These are phyloP conservation scores for Aspergillus brunneoviolaceus DNA, from an alignment of 2,329 filamentous ascomycete genomes.

Conservation along the genomic window DNA sequence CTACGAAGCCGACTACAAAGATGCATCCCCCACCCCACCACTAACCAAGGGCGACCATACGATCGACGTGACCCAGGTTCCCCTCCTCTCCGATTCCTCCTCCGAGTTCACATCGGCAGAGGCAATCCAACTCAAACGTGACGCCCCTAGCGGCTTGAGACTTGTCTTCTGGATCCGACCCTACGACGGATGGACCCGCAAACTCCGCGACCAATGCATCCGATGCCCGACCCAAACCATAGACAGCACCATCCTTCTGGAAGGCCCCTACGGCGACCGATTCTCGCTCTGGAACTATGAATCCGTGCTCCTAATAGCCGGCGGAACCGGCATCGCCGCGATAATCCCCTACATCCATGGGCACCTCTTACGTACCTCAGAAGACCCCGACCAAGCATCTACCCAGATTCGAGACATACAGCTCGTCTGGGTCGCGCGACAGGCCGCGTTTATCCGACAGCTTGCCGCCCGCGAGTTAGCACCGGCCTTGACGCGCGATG, in stretches of 20 bases:
- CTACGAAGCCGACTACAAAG: conserved; percentile 12
- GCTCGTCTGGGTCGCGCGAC: conserved; percentile 36
- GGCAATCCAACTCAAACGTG: conserved; percentile 1
- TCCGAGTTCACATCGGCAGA: neutral
- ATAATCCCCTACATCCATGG: conserved; percentile 49
- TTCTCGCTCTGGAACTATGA: conserved; percentile 48
- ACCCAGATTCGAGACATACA: conserved; percentile 31
- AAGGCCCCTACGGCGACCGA: conserved; percentile 52
- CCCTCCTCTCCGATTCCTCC: conserved; percentile 25
- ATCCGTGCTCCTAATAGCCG: conserved; percentile 53
- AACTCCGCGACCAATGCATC: conserved; percentile 42
- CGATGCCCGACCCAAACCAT: conserved; percentile 24
- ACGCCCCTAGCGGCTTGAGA: conserved; percentile 26
- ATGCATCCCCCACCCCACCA: neutral
- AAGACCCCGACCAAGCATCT: conserved; percentile 4
- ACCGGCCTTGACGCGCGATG: conserved; percentile 25
- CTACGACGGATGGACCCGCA: conserved; percentile 52
- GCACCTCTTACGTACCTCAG: conserved; percentile 24
- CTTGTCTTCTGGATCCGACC: conserved; percentile 53
- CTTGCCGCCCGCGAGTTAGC: conserved; percentile 29
- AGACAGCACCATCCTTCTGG: conserved; percentile 44
- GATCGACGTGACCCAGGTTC: conserved; percentile 23
- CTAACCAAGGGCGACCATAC: conserved; percentile 9
- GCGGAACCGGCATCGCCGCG: conserved; percentile 36
- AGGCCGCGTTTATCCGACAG: conserved; percentile 31